phyloP scores from a whole-genome alignment of 768 basidiomycete species.

The Chalciporus sphaerocephalus region DNA sequence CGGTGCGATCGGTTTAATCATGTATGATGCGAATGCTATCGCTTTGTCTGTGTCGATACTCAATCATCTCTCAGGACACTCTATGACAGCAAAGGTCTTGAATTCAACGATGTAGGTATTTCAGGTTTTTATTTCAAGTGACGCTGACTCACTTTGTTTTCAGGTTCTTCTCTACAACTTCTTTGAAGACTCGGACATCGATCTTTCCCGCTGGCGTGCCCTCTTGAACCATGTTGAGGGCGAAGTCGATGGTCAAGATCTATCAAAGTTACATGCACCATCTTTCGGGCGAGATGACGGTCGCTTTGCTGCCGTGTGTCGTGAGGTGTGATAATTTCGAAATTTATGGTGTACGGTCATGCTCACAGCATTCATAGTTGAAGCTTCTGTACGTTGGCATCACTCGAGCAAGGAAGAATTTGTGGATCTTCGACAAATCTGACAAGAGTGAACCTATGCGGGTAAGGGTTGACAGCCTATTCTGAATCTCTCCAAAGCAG shows the following conservation, averaged over 20 bases:
- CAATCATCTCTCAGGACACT: constrained; percentile 22
- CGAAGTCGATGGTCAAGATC: constrained; percentile 7
- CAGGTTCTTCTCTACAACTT: constrained; percentile 75
- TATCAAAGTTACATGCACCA: constrained; percentile 33
- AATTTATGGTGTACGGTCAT: constrained; percentile 1
- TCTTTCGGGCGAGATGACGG: constrained; percentile 41
- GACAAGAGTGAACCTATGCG: constrained; percentile 53
- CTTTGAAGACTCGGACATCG: constrained; percentile 58
- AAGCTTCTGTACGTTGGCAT: constrained; percentile 70
- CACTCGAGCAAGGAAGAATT: constrained; percentile 62
- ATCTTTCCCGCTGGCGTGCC: constrained; percentile 55
- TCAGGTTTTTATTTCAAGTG: not conserved
- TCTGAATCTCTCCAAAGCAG: constrained; percentile 12
- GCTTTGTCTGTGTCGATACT: not conserved
- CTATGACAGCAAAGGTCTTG: constrained; percentile 32
- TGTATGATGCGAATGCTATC: constrained; percentile 37
- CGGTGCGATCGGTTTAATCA: constrained; percentile 54
- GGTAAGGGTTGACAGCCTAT: constrained; percentile 27
- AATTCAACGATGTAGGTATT: constrained; percentile 19
- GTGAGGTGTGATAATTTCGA: constrained; percentile 41
- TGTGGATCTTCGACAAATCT: constrained; percentile 68
- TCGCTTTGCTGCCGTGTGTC: constrained; percentile 53
- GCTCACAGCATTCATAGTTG: constrained; percentile 36
- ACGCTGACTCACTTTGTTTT: not conserved
- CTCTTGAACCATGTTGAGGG: constrained; percentile 42